Conservation (phyloP, 495 filamentous ascomycete species). For the Penicillium pulvis region DNA sequence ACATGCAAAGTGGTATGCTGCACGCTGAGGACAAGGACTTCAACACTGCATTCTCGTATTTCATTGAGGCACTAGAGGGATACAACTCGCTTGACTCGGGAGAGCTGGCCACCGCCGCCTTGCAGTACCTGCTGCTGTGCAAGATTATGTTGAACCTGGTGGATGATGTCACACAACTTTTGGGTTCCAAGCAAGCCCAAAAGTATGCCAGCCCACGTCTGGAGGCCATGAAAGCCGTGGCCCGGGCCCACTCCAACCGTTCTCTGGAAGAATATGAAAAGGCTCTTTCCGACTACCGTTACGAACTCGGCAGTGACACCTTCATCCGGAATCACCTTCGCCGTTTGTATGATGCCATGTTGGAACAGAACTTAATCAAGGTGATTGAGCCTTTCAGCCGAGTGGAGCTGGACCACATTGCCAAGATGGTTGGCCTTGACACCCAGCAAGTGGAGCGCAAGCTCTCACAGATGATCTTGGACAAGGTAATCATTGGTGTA, state of each 20-base stretch:
- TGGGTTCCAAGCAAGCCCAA: conserved; percentile 91
- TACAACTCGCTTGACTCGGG: conserved; percentile 91
- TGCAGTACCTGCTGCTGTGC: conserved; percentile 99
- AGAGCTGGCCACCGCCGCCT: conserved; percentile 79
- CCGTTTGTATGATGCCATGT: conserved; percentile 93
- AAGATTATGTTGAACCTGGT: conserved; percentile 98
- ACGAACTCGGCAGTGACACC: conserved; percentile 85
- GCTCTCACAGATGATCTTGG: conserved; percentile 97
- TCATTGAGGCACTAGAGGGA: conserved; percentile 97
- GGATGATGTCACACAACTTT: conserved; percentile 90
- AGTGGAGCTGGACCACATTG: conserved; percentile 95
- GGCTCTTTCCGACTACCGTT: conserved; percentile 83
- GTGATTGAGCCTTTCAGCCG: conserved; percentile 98
- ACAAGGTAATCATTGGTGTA: conserved; percentile 97
- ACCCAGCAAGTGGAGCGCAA: conserved; percentile 97
- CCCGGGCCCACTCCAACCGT: conserved; percentile 89
- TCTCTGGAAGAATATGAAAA: conserved; percentile 95
- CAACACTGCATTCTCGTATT: conserved; percentile 97
- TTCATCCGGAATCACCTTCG: conserved; percentile 96
- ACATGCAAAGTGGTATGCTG: conserved; percentile 98
- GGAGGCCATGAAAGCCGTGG: conserved; percentile 98
- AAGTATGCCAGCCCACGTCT: conserved; percentile 93
- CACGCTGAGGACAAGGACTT: conserved; percentile 99
- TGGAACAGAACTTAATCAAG: conserved; percentile 98
- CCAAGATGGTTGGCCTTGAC: conserved; percentile 94